Conservation (phyloP, 805 yeast species). For the Kuraishia cidri region DNA sequence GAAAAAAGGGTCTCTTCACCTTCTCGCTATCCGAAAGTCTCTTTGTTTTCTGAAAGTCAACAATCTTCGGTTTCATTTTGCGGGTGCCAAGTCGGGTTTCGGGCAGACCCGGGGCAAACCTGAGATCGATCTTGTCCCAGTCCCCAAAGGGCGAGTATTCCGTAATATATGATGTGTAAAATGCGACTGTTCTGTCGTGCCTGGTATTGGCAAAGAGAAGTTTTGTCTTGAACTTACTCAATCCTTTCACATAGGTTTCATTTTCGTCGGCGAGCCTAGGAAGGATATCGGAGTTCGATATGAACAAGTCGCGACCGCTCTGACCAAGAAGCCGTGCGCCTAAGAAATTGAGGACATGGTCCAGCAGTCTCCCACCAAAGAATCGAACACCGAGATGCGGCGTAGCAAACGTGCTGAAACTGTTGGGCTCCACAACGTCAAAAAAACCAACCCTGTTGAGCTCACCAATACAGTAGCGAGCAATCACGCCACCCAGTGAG, state of each 20-base stretch:
- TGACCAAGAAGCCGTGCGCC: slow-evolving; percentile 52
- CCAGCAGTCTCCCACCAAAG: slow-evolving; percentile 24
- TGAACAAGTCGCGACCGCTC: slow-evolving; percentile 71
- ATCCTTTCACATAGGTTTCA: slow-evolving; percentile 42
- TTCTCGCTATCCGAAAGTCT: slow-evolving; percentile 6
- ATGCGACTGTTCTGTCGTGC: slow-evolving; percentile 83
- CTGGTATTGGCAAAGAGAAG: slow-evolving; percentile 64
- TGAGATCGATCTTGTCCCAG: slow-evolving; percentile 36
- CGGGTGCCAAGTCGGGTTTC: slow-evolving; percentile 22
- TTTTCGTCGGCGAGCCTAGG: slow-evolving; percentile 43
- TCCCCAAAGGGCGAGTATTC: slow-evolving; percentile 64
- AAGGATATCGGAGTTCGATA: slow-evolving; percentile 37
- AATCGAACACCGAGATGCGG: slow-evolving; percentile 64
- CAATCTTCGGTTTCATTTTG: slow-evolving; percentile 35
- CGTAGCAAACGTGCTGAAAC: slow-evolving; percentile 66
- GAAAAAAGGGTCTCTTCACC: too few species aligned
- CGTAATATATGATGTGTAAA: slow-evolving; percentile 74
- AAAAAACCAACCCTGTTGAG: slow-evolving; percentile 40
- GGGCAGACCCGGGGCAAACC: slow-evolving; percentile 37
- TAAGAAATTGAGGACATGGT: slow-evolving; percentile 32
- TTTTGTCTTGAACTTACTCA: slow-evolving; percentile 46
- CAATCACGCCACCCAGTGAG: slow-evolving; percentile 81
- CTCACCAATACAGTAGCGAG: slow-evolving; percentile 64
- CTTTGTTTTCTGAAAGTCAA: slow-evolving; percentile 33
- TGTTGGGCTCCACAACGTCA: slow-evolving; percentile 47